Evolutionary conservation across 306 rosid species (phyloP).

Genomic region (Hippophae rhamnoides): DNA sequence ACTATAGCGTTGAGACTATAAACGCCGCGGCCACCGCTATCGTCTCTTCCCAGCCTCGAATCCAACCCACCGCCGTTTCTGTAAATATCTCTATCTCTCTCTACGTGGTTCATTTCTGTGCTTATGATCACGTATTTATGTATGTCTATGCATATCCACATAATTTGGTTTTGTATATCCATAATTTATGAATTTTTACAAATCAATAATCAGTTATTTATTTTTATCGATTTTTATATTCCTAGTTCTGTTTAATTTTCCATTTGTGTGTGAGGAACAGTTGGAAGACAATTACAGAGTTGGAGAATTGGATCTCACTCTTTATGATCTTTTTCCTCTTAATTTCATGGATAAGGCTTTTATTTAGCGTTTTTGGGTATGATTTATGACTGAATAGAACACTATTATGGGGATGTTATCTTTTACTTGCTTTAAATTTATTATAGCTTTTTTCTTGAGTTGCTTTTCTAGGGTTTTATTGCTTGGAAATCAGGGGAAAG

Average conservation of each 20-base stretch:
- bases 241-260: not conserved
- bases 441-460: slow-evolving; percentile 2
- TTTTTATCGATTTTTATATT: not conserved
- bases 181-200: not conserved
- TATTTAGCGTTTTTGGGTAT: slow-evolving; percentile 1
- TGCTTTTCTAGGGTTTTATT: slow-evolving; percentile 7
- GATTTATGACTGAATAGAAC: slow-evolving; percentile 1
- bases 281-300: not conserved
- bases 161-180: not conserved
- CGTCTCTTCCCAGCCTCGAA: slow-evolving; percentile 73
- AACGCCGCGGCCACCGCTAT: slow-evolving; percentile 94
- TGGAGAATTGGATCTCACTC: slow-evolving; percentile 13
- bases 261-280: slow-evolving; percentile 13
- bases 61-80: slow-evolving; percentile 55
- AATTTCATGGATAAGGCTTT: not conserved
- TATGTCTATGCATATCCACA: not conserved
- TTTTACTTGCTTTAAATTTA: not conserved
- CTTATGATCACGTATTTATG: slow-evolving; percentile 1
- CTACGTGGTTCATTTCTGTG: not conserved
- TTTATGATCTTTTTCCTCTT: slow-evolving; percentile 3
- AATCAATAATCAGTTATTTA: not conserved
- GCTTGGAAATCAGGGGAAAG: slow-evolving; percentile 13
- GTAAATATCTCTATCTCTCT: slow-evolving; percentile 25
- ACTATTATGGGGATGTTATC: not conserved
- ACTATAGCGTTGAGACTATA: slow-evolving; percentile 70